Conservation (phyloP, 768 basidiomycete genomes). For the Lentinula detonsa region DNA sequence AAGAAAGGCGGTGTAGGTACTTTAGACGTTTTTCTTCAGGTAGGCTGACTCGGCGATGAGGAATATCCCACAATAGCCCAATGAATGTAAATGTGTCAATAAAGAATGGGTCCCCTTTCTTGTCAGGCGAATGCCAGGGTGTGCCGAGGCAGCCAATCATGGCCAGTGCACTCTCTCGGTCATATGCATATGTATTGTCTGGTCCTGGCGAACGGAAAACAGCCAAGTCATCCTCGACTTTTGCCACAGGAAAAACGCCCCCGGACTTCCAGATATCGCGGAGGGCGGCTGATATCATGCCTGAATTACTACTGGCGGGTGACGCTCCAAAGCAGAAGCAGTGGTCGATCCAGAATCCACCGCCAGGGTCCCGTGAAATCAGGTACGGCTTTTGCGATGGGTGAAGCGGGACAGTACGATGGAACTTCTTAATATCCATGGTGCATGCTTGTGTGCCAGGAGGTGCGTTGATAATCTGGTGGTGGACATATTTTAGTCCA, state of each 20-base stretch:
- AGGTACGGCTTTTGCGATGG: conserved; percentile 27
- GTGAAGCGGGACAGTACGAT: conserved; percentile 23
- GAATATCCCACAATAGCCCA: no score
- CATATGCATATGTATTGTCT: no score
- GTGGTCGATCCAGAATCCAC: conserved; percentile 25
- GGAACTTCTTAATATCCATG: conserved; percentile 27
- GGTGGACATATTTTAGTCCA: no score
- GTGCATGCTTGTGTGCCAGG: conserved; percentile 21
- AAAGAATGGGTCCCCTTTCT: no score
- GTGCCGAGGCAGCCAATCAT: no score
- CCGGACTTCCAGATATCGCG: conserved; percentile 21
- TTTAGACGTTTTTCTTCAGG: no score
- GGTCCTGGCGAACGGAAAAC: conserved; percentile 4
- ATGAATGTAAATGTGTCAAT: no score
- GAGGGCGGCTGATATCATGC: conserved; percentile 20
- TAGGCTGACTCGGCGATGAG: no score
- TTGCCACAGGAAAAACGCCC: conserved; percentile 11
- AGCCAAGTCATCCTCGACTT: conserved; percentile 20
- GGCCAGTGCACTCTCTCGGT: no score
- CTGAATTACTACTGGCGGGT: conserved; percentile 22
- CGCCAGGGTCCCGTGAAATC: conserved; percentile 15
- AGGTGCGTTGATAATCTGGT: conserved; percentile 19
- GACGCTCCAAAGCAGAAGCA: conserved; percentile 21
- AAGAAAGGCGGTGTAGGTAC: no score
- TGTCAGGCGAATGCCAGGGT: no score